Conservation (phyloP, 73 alveolate species). For the Paramecium bursaria region DNA sequence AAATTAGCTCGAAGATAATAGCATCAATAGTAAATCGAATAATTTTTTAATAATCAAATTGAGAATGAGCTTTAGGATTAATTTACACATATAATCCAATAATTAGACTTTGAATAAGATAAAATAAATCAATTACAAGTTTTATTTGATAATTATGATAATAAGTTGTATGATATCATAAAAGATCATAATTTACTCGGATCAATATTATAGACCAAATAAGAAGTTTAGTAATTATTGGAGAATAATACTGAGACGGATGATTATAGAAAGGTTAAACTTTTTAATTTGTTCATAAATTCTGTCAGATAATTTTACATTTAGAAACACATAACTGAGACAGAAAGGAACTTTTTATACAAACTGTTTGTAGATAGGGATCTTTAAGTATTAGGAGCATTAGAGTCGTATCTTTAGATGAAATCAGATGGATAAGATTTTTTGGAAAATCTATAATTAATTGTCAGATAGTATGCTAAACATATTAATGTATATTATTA, state of each 20-base stretch:
- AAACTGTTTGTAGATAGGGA: constrained; percentile 45
- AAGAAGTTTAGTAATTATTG: constrained; percentile 2
- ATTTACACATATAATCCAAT: neutral
- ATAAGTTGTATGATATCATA: constrained; percentile 9
- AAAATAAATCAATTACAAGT: neutral
- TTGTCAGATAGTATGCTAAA: constrained; percentile 10
- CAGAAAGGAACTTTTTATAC: neutral
- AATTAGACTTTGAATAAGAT: neutral
- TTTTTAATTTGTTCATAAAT: constrained; percentile 33
- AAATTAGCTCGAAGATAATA: neutral
- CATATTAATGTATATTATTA: neutral
- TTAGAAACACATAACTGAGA: constrained; percentile 18
- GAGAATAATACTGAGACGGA: neutral
- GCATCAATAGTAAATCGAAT: neutral
- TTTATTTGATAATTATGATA: neutral
- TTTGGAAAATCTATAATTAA: constrained; percentile 23
- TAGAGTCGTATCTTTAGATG: constrained; percentile 20
- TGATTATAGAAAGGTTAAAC: constrained; percentile 45
- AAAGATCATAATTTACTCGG: neutral
- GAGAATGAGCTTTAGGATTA: neutral
- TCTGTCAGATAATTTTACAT: constrained; percentile 29
- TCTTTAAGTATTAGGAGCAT: constrained; percentile 28
- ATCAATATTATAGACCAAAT: neutral
- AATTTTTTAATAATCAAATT: neutral
- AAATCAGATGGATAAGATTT: constrained; percentile 50